Percentiles rank a stretch among this genome's conserved stretches.
Conservation (phyloP, 768 basidiomycete genomes). For the Pleurotus ostreatus region DNA sequence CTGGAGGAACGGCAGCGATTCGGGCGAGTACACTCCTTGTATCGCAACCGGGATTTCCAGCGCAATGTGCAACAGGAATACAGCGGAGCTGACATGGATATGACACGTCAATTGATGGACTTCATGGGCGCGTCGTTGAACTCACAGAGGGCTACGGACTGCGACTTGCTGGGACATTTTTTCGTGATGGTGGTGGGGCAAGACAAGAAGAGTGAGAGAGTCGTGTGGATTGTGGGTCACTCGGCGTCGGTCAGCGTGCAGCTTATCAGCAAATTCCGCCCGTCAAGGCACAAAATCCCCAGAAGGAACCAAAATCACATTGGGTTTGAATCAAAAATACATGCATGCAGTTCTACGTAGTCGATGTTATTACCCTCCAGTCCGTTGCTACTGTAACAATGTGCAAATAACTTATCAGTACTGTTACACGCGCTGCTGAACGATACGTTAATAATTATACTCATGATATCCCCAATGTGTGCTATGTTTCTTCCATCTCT, state of each 20-base stretch:
- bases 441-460: not conserved
- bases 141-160: constrained; percentile 39
- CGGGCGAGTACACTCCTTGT: constrained; percentile 67
- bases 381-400: not conserved
- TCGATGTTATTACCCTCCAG: not conserved
- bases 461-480: not conserved
- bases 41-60: constrained; percentile 75
- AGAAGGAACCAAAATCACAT: constrained; percentile 1
- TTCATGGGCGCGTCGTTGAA: not conserved
- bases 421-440: not conserved
- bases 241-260: not conserved
- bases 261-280: constrained; percentile 5
- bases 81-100: constrained; percentile 41
- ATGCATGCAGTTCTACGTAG: not conserved
- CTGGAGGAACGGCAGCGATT: constrained; percentile 67
- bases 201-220: not conserved
- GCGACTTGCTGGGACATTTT: constrained; percentile 16
- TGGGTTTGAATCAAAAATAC: not conserved
- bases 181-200: not conserved
- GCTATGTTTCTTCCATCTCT: constrained; percentile 12
- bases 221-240: not conserved
- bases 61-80: constrained; percentile 79
- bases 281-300: constrained; percentile 3
- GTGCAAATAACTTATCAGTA: constrained; percentile 4
- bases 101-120: too few species aligned